Evolutionary conservation across 495 filamentous ascomycete species (phyloP).

Genomic region (Aspergillus saccharolyticus): DNA sequence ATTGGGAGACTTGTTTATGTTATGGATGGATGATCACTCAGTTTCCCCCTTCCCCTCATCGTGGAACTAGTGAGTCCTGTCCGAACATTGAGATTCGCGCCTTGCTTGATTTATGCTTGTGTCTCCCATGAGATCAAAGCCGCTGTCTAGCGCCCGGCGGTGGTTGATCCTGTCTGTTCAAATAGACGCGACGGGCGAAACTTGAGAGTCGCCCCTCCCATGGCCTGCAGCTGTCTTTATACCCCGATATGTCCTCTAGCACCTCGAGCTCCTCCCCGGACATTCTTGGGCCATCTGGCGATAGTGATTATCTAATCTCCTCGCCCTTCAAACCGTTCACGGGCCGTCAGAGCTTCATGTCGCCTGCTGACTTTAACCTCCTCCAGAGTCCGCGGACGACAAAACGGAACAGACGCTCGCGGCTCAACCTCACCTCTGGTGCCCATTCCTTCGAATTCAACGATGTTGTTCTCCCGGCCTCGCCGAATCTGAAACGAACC

Average conservation of each 20-base stretch:
- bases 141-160: background rate
- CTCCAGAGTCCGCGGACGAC: slow-evolving; percentile 28
- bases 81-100: background rate
- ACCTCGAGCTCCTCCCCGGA: slow-evolving; percentile 44
- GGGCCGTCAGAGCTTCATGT: slow-evolving; percentile 43
- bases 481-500: slow-evolving; percentile 34
- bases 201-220: slow-evolving; percentile 1
- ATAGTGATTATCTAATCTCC: slow-evolving; percentile 42
- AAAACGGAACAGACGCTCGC: slow-evolving; percentile 27
- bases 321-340: slow-evolving; percentile 39
- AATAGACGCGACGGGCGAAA: slow-evolving; percentile 8
- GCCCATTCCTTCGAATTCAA: slow-evolving; percentile 43
- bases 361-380: slow-evolving; percentile 31
- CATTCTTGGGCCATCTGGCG: slow-evolving; percentile 43
- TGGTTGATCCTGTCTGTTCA: background rate
- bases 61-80: background rate
- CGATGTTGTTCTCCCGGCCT: slow-evolving; percentile 42
- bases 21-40: background rate
- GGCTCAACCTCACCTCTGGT: slow-evolving; percentile 36
- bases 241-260: slow-evolving; percentile 28
- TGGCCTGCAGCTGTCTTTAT: slow-evolving; percentile 13
- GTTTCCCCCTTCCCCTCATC: slow-evolving; percentile 21
- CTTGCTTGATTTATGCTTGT: background rate
- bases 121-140: background rate
- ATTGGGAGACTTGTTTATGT: slow-evolving; percentile 39